Evolutionary conservation across 2,329 filamentous ascomycete species (phyloP), one percentile per base, ranked within the genome.

Genomic region (Calonectria naviculata): DNA sequence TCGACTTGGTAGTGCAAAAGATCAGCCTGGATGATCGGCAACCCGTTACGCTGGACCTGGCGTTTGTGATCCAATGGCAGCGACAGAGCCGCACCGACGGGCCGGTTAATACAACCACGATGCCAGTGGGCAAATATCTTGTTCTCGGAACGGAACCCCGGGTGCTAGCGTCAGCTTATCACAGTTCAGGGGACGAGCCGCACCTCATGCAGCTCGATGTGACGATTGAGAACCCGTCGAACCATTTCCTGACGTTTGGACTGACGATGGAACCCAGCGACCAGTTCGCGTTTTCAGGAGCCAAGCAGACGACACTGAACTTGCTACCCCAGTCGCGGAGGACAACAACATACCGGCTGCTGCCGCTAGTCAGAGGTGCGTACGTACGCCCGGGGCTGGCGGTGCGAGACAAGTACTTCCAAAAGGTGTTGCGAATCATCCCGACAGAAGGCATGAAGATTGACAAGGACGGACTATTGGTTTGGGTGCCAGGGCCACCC

Each of bases 241-340:
- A 92, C 81, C 97, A 99, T 82, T 97, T 98, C 83, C 89, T 99
- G 61, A 98, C 95, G 0, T 99, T 99, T 83, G 95, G 94, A 34
- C 83, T 98, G 60, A 91, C 88, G 29, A 97, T 99, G 95, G 96
- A 99, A 76, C 93, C 95, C 3, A 96, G 91, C 80, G 95, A 97
- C 74, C 90, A 95, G 65, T 98, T 98, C 83, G 96, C 95, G 0
- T 98, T 99, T 82, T 95, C 94, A 9, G 97, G 97, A 0, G 87
- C 94, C 2, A 98, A 98, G 84, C 89, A 93, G 74, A 92, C 91
- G 15, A 93, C 93, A 1, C 77, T 98, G 64, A 94, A 97, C 79
- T 85, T 98, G 47, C 89, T 98, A 54, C 97, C 97, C 0, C 86
- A 98, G 73, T 95, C 94, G 70, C 87, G 95, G 71, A 88, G 94